phyloP scores from a whole-genome alignment of 2,329 filamentous ascomycete genomes.

The Stagonosporopsis tanaceti region DNA sequence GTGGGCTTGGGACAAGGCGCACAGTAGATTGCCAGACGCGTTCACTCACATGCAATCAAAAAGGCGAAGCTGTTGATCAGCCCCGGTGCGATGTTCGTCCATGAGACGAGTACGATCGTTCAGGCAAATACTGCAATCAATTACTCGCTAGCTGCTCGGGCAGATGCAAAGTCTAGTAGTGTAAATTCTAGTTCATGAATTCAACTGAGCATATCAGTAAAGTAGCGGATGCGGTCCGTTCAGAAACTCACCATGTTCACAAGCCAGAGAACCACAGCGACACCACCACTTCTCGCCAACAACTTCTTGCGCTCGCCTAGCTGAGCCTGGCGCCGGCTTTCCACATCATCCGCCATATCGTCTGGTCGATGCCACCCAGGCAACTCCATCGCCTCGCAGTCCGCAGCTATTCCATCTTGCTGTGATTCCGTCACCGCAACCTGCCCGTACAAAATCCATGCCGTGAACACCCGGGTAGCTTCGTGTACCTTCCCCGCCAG shows the following conservation, averaged over 20 bases:
- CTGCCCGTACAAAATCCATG: constrained; percentile 42
- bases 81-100: not conserved
- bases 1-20: not conserved
- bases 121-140: not conserved
- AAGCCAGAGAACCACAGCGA: constrained; percentile 5
- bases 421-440: not conserved
- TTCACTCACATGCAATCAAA: not conserved
- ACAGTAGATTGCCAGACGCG: constrained; percentile 7
- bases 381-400: constrained; percentile 1
- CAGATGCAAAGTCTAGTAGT: not conserved
- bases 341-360: not conserved
- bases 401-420: not conserved
- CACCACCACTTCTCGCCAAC: constrained; percentile 1
- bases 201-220: not conserved
- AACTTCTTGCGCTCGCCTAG: not conserved
- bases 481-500: constrained; percentile 49
- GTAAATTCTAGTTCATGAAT: not conserved
- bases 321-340: not conserved
- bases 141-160: constrained; percentile 1
- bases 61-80: not conserved
- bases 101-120: not conserved
- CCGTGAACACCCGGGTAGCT: constrained; percentile 50
- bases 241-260: not conserved
- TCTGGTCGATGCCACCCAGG: constrained; percentile 12
- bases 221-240: not conserved